Evolutionary conservation across 306 rosid species (phyloP).

Genomic region (Senna tora): DNA sequence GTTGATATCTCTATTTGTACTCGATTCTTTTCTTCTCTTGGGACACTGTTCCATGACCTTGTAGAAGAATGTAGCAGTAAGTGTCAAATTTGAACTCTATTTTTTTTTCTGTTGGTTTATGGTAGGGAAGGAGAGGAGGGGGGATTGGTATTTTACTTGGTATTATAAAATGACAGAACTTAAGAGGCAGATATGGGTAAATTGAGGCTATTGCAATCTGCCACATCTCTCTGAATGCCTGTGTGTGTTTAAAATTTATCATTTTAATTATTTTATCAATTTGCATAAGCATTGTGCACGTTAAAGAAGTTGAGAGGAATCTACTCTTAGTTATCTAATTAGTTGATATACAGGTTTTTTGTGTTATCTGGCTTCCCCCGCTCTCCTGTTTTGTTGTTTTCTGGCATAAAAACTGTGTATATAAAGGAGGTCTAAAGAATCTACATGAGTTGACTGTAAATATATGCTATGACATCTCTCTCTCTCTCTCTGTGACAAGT

Average conservation of each 20-base stretch:
- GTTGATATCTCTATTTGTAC: not conserved
- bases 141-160: conserved; percentile 24
- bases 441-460: not conserved
- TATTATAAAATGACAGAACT: conserved; percentile 20
- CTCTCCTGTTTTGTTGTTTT: conserved; percentile 18
- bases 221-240: not conserved
- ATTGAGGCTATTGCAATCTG: conserved; percentile 9
- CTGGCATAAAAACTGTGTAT: conserved; percentile 15
- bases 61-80: conserved; percentile 17
- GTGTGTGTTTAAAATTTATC: conserved; percentile 10
- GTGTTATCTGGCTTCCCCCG: conserved; percentile 7
- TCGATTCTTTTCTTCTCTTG: not conserved
- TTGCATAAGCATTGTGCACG: not conserved
- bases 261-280: not conserved
- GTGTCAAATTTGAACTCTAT: no score
- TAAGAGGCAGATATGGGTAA: not conserved
- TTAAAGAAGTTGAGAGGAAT: conserved; percentile 15
- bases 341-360: conserved; percentile 26
- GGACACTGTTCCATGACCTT: not conserved
- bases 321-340: conserved; percentile 11
- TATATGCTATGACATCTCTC: not conserved
- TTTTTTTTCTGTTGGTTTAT: conserved; percentile 14
- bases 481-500: not conserved
- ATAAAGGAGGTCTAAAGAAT: conserved; percentile 19
- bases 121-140: conserved; percentile 5